Percentiles rank a stretch among this genome's conserved stretches.
Evolutionary conservation across 805 yeast species (phyloP).

Genomic region (Lipomyces mesembrius): DNA sequence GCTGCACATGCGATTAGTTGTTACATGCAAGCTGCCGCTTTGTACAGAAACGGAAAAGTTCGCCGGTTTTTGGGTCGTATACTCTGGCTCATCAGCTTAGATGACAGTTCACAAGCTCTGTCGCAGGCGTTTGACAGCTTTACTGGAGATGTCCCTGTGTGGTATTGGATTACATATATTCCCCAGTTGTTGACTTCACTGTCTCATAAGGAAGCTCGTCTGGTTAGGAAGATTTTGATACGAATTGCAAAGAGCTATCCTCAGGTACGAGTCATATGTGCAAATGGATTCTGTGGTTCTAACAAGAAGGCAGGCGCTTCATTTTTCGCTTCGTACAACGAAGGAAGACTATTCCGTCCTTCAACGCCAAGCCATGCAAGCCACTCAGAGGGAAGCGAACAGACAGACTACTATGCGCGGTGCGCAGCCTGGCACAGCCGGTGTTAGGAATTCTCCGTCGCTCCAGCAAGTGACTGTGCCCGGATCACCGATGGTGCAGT

Average conservation of each 20-base stretch:
- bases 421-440: constrained; percentile 33
- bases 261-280: constrained; percentile 50
- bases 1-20: constrained; percentile 96
- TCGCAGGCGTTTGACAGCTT: constrained; percentile 88
- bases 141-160: constrained; percentile 95
- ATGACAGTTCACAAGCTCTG: constrained; percentile 79
- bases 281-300: background rate
- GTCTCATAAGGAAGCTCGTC: constrained; percentile 86
- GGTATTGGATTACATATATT: constrained; percentile 98
- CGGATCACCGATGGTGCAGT: constrained; percentile 30
- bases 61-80: constrained; percentile 86
- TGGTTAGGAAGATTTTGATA: constrained; percentile 85
- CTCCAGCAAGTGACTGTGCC: constrained; percentile 26
- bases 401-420: constrained; percentile 32
- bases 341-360: constrained; percentile 90
- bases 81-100: constrained; percentile 90
- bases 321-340: constrained; percentile 92
- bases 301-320: constrained; percentile 61
- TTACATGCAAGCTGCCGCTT: constrained; percentile 95
- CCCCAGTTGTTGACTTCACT: constrained; percentile 90
- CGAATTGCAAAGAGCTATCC: constrained; percentile 96
- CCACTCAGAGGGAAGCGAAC: constrained; percentile 45
- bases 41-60: constrained; percentile 90
- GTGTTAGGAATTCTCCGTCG: constrained; percentile 34
- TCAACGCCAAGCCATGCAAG: constrained; percentile 72